phyloP scores from a whole-genome alignment of 2,329 filamentous ascomycete genomes.

The Cercospora zeae-maydis region DNA sequence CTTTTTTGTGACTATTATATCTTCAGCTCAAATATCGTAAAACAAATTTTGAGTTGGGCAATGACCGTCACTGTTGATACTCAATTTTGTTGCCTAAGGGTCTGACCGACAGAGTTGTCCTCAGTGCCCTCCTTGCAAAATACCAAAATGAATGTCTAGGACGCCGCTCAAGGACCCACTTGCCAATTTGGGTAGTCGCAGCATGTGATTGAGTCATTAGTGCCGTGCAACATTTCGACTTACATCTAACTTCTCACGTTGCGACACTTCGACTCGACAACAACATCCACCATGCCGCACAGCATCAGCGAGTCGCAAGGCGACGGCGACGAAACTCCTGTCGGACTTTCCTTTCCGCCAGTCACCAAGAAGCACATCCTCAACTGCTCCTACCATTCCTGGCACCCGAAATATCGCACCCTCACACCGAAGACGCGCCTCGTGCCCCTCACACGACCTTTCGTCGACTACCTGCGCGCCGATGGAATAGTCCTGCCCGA shows the following conservation, averaged over 20 bases:
- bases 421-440: constrained; percentile 82
- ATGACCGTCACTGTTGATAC: too few species aligned
- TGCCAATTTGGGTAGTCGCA: not conserved
- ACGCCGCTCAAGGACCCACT: not conserved
- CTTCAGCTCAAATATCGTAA: not conserved
- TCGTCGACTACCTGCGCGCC: constrained; percentile 81
- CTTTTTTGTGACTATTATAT: not conserved
- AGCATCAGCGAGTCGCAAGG: not conserved
- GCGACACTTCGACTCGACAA: not conserved
- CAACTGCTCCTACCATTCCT: constrained; percentile 89
- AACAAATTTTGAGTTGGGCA: too few species aligned
- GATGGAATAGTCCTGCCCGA: constrained; percentile 88
- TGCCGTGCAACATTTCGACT: not conserved
- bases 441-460: constrained; percentile 69
- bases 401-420: constrained; percentile 80
- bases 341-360: constrained; percentile 68
- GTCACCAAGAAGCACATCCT: constrained; percentile 83
- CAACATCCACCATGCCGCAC: constrained; percentile 3
- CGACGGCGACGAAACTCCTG: not conserved
- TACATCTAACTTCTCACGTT: not conserved
- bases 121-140: not conserved
- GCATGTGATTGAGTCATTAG: constrained; percentile 4
- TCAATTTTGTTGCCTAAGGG: not conserved
- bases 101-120: not conserved
- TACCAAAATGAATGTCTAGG: not conserved